Evolutionary conservation across 306 rosid genomes (phyloP).

Genomic region (Ochetophila trinervis): DNA sequence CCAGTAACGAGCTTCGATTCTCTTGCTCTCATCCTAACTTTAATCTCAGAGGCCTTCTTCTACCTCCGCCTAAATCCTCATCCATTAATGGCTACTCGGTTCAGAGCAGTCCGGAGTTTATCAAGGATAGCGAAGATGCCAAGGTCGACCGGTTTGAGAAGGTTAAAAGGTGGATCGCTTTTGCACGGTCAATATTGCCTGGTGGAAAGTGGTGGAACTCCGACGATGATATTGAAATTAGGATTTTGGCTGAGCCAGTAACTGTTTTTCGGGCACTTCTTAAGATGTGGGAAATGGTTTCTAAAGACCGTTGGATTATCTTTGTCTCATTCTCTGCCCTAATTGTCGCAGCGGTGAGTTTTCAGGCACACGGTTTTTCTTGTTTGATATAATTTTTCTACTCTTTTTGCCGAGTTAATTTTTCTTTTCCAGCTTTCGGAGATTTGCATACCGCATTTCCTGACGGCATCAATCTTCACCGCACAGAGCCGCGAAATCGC

Average conservation of each 20-base stretch:
- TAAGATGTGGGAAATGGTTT: slow-evolving; percentile 83
- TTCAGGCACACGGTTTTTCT: slow-evolving; percentile 7
- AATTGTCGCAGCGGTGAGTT: slow-evolving; percentile 66
- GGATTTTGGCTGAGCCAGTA: slow-evolving; percentile 54
- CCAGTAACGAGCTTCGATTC: slow-evolving; percentile 8
- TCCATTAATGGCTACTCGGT: slow-evolving; percentile 56
- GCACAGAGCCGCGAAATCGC: slow-evolving; percentile 75
- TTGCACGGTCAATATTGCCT: slow-evolving; percentile 51
- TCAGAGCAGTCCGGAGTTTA: slow-evolving; percentile 31
- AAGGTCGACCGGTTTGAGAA: slow-evolving; percentile 28
- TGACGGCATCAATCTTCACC: slow-evolving; percentile 83
- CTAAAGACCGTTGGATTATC: slow-evolving; percentile 80
- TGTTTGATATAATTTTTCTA: not conserved
- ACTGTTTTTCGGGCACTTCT: slow-evolving; percentile 67
- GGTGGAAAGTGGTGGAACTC: slow-evolving; percentile 90
- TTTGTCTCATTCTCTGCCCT: slow-evolving; percentile 73
- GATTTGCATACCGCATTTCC: slow-evolving; percentile 80
- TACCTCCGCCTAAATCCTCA: slow-evolving; percentile 40
- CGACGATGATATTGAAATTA: slow-evolving; percentile 45
- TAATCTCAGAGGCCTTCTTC: slow-evolving; percentile 23
- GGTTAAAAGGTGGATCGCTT: slow-evolving; percentile 33
- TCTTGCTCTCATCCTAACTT: slow-evolving; percentile 18
- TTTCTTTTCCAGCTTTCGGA: slow-evolving; percentile 66
- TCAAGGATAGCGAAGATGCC: slow-evolving; percentile 12
- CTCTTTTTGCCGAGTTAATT: not conserved